Percentiles rank a stretch among this genome's conserved stretches.
phyloP scores from a whole-genome alignment of 495 filamentous ascomycete genomes.

The Daldinia concentrica region DNA sequence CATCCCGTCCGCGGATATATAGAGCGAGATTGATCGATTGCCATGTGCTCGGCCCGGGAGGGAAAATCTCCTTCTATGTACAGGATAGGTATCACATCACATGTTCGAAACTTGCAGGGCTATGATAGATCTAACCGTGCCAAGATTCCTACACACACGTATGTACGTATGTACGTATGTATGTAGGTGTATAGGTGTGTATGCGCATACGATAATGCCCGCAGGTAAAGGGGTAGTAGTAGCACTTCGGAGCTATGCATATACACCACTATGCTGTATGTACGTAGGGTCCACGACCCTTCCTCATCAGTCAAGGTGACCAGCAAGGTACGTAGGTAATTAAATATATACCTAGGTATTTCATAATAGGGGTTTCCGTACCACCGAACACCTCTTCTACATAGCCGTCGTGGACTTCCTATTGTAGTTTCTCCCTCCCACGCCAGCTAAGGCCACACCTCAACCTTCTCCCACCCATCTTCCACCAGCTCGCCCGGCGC shows the following conservation, averaged over 20 bases:
- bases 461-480: constrained; percentile 75
- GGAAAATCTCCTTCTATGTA: background rate
- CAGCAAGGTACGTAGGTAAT: background rate
- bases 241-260: background rate
- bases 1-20: background rate
- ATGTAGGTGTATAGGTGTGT: background rate
- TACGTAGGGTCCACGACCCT: background rate
- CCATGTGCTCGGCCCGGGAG: background rate
- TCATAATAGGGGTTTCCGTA: background rate
- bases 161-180: background rate
- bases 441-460: constrained; percentile 76
- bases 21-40: background rate
- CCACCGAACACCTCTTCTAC: no score
- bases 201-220: background rate
- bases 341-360: background rate
- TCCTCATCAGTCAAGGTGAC: background rate
- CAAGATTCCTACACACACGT: background rate
- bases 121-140: background rate
- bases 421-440: background rate
- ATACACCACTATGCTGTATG: background rate
- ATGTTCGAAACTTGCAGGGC: background rate
- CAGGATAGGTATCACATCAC: background rate
- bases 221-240: background rate
- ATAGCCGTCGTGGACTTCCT: no score
- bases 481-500: constrained; percentile 52